A percentile compares a stretch with the other conserved stretches of the same genome.
Evolutionary conservation across 164 flowering plant species (phyloP).

Genomic region (Macadamia integrifolia): DNA sequence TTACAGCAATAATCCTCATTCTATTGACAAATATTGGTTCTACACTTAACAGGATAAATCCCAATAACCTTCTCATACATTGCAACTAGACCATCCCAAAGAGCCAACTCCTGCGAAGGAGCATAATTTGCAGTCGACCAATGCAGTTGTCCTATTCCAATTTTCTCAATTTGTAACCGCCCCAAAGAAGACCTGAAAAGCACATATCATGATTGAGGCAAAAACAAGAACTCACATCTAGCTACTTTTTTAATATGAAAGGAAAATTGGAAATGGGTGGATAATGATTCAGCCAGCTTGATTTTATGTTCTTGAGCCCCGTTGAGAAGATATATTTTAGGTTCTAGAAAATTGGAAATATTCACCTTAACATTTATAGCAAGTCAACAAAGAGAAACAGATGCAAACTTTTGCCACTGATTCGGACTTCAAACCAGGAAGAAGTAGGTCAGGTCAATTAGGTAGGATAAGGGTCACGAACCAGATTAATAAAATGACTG

Average conservation of each 20-base stretch:
- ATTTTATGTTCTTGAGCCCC: no score
- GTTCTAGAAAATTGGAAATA: no score
- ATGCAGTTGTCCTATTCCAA: slow-evolving; percentile 91
- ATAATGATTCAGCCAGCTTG: neutral
- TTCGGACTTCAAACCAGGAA: no score
- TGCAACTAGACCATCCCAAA: slow-evolving; percentile 98
- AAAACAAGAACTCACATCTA: no score
- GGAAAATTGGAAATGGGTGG: neutral
- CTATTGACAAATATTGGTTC: neutral
- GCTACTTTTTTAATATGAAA: no score
- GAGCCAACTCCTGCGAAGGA: slow-evolving; percentile 81
- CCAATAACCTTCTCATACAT: slow-evolving; percentile 91
- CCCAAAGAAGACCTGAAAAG: slow-evolving; percentile 63
- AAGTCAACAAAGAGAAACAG: no score
- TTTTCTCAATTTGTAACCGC: slow-evolving; percentile 70
- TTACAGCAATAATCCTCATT: neutral
- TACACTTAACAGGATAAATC: slow-evolving; percentile 1
- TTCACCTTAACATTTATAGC: no score
- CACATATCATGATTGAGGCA: neutral
- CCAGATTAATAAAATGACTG: no score
- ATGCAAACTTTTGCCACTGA: no score
- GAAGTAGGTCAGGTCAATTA: no score
- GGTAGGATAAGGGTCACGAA: no score
- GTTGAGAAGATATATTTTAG: no score
- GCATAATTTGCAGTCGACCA: slow-evolving; percentile 99